Evolutionary conservation across 768 basidiomycete genomes (phyloP).

Genomic region (Lactarius trivialis): DNA sequence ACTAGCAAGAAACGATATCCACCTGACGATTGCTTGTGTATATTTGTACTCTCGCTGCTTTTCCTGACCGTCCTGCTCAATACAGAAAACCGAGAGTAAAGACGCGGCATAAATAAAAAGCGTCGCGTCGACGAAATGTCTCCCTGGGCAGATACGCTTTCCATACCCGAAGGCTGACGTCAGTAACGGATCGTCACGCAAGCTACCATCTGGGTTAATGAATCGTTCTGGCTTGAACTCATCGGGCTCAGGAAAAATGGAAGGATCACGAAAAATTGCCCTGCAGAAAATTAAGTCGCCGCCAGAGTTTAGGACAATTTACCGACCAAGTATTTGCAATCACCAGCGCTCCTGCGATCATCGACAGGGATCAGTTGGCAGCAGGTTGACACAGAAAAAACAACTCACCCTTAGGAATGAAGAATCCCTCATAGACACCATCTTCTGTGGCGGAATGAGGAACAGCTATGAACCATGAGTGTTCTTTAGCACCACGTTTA

Average conservation of each 20-base stretch:
- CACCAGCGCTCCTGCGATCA: conserved; percentile 16
- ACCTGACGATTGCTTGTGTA: too few relatives aligned
- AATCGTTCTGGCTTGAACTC: conserved; percentile 45
- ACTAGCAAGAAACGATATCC: too few relatives aligned
- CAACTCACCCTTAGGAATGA: conserved; percentile 17
- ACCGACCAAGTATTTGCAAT: conserved; percentile 21
- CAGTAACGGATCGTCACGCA: conserved; percentile 9
- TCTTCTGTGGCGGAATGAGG: conserved; percentile 20
- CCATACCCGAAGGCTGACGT: conserved; percentile 20
- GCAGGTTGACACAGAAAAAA: background rate
- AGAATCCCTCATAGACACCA: conserved; percentile 22
- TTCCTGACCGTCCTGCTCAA: too few relatives aligned
- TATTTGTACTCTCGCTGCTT: too few relatives aligned
- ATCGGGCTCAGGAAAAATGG: conserved; percentile 43
- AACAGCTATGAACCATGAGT: background rate
- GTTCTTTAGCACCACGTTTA: background rate
- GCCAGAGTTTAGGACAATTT: background rate
- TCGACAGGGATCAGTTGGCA: background rate
- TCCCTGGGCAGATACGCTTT: conserved; percentile 22
- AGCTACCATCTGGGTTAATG: conserved; percentile 10
- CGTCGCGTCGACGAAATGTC: conserved; percentile 4
- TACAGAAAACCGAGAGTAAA: too few relatives aligned
- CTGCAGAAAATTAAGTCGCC: conserved; percentile 15
- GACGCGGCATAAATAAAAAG: too few relatives aligned
- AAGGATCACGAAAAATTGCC: conserved; percentile 38